phyloP scores from a whole-genome alignment of 345 rosid genomes.

The Brassica incana region DNA sequence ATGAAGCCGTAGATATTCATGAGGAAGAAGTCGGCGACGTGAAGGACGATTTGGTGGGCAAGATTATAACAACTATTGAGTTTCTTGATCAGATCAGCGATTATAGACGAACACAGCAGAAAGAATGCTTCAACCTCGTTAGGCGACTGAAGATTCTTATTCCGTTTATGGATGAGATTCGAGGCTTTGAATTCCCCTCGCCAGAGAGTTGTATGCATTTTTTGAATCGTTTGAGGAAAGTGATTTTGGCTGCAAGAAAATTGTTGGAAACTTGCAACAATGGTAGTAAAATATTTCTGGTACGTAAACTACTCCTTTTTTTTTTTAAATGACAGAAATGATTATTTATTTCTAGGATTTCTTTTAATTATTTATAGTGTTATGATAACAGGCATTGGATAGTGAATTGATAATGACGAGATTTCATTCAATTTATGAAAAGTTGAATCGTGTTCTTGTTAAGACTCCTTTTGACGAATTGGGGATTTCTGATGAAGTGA shows the following conservation, averaged over 20 bases:
- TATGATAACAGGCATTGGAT: constrained; percentile 56
- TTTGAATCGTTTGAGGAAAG: constrained; percentile 50
- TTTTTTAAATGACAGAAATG: background rate
- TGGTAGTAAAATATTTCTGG: constrained; percentile 59
- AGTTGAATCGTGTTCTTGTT: constrained; percentile 46
- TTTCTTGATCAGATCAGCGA: constrained; percentile 49
- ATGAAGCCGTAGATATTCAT: constrained; percentile 27
- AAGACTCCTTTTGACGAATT: constrained; percentile 54
- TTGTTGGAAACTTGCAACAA: constrained; percentile 57
- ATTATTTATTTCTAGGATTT: background rate
- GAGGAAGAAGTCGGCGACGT: constrained; percentile 37
- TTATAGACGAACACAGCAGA: constrained; percentile 56
- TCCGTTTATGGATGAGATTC: constrained; percentile 66
- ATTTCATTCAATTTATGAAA: constrained; percentile 55
- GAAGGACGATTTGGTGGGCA: constrained; percentile 31
- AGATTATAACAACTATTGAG: constrained; percentile 45
- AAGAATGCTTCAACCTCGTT: constrained; percentile 61
- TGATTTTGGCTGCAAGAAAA: constrained; percentile 47
- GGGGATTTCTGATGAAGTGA: constrained; percentile 54
- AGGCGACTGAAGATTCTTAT: constrained; percentile 64
- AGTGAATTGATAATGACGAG: constrained; percentile 47
- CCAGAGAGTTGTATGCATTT: constrained; percentile 21
- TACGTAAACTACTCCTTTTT: background rate
- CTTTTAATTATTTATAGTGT: background rate
- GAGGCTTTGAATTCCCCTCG: constrained; percentile 38